Evolutionary conservation across 2,329 filamentous ascomycete species (phyloP).

Genomic region (Aspergillus niger): DNA sequence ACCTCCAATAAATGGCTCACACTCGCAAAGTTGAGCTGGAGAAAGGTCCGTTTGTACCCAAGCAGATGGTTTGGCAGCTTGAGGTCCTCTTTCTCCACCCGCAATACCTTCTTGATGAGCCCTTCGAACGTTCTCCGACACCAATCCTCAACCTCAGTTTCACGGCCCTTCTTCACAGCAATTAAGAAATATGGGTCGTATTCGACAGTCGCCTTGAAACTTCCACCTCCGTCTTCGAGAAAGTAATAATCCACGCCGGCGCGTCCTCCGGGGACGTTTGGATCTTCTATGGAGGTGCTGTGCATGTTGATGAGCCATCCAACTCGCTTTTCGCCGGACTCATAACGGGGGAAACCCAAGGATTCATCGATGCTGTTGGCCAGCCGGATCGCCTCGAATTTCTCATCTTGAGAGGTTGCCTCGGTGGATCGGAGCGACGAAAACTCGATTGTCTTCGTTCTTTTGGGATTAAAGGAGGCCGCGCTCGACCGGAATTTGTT

Average conservation of each 20-base stretch:
- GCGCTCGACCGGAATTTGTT: constrained; percentile 51
- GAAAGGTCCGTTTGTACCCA: constrained; percentile 83
- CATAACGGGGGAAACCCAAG: constrained; percentile 92
- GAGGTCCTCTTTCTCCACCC: constrained; percentile 88
- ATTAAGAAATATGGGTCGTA: constrained; percentile 97
- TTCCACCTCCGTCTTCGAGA: constrained; percentile 81
- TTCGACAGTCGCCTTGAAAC: constrained; percentile 94
- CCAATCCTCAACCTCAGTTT: constrained; percentile 96
- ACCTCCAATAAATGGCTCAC: constrained; percentile 84
- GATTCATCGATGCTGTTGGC: constrained; percentile 89
- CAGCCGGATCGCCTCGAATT: constrained; percentile 79
- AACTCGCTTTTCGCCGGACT: constrained; percentile 78
- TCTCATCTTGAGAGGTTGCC: constrained; percentile 88
- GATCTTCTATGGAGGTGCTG: constrained; percentile 81
- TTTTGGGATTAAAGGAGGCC: constrained; percentile 52
- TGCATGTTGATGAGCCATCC: constrained; percentile 98
- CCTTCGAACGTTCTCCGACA: constrained; percentile 76
- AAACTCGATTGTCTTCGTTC: constrained; percentile 76
- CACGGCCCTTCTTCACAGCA: constrained; percentile 81
- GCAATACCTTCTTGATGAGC: constrained; percentile 73
- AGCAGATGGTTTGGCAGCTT: constrained; percentile 93
- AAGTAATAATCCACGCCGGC: constrained; percentile 97
- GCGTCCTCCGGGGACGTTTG: constrained; percentile 78
- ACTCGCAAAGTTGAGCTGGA: constrained; percentile 85
- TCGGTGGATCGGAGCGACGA: constrained; percentile 74